These are phyloP conservation scores for Podospora pseudopauciseta DNA, from an alignment of 495 filamentous ascomycete species.

Conservation along the genomic window DNA sequence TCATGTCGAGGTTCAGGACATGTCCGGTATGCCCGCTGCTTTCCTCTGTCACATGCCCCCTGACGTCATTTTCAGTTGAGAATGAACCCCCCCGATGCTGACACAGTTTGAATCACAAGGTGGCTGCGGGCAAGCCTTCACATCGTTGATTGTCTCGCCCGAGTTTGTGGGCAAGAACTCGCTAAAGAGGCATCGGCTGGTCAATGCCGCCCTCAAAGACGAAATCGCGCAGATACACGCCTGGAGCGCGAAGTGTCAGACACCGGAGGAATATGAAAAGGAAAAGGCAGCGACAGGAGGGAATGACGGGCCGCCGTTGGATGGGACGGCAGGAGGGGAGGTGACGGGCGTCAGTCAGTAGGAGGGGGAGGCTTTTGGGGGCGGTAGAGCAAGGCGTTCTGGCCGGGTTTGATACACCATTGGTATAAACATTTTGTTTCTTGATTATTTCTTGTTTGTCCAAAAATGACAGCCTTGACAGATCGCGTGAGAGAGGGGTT, in stretches of 20 bases:
- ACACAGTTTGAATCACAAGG: conserved; percentile 36
- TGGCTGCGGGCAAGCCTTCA: conserved; percentile 94
- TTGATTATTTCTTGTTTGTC: not conserved
- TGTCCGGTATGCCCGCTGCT: conserved; percentile 64
- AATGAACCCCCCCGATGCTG: not conserved
- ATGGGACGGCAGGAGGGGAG: conserved; percentile 40
- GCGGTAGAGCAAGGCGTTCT: not conserved
- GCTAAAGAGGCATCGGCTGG: conserved; percentile 82
- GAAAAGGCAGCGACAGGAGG: conserved; percentile 45
- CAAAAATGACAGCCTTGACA: not conserved
- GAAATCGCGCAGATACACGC: conserved; percentile 96
- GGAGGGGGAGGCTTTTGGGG: conserved; percentile 1
- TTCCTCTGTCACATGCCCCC: conserved; percentile 5
- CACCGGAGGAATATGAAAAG: conserved; percentile 87
- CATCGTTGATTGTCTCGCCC: conserved; percentile 84
- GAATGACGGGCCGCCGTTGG: conserved; percentile 38
- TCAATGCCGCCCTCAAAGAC: conserved; percentile 81
- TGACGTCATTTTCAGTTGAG: conserved; percentile 26
- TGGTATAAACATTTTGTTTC: not conserved
- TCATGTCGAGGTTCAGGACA: conserved; percentile 88
- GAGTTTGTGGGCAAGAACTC: conserved; percentile 82
- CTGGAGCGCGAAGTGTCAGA: conserved; percentile 97
- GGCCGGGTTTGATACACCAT: not conserved
- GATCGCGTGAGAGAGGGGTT: not conserved
- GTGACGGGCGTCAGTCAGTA: conserved; percentile 41